Conservation (phyloP, 495 filamentous ascomycete genomes). For the Aspergillus carlsbadensis region DNA sequence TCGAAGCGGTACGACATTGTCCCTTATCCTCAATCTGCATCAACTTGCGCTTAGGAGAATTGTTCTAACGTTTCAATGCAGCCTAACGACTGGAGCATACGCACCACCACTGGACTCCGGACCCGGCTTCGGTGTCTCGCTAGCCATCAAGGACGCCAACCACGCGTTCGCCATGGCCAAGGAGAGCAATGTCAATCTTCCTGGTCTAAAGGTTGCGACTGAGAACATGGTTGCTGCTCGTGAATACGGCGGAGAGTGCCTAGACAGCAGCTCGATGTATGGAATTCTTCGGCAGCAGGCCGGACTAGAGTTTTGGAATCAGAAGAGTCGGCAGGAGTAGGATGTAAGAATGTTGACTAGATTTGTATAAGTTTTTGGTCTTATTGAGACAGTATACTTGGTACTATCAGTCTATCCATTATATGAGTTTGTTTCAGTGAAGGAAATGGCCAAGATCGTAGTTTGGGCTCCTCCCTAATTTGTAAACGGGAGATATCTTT, state of each 20-base stretch:
- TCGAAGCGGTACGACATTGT: slow-evolving; percentile 39
- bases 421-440: too few species aligned
- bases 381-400: too few species aligned
- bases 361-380: too few species aligned
- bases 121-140: slow-evolving; percentile 45
- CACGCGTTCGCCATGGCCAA: slow-evolving; percentile 40
- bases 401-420: too few species aligned
- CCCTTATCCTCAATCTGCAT: not conserved
- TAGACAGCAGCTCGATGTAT: slow-evolving; percentile 49
- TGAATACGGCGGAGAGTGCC: slow-evolving; percentile 41
- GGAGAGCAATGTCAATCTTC: slow-evolving; percentile 35
- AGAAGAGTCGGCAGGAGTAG: slow-evolving; percentile 38
- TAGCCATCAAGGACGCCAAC: slow-evolving; percentile 48
- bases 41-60: not conserved
- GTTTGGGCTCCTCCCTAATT: too few species aligned
- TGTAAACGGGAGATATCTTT: not conserved
- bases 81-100: slow-evolving; percentile 44
- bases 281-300: slow-evolving; percentile 43
- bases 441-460: too few species aligned
- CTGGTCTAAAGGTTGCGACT: slow-evolving; percentile 36
- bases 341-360: too few species aligned
- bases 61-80: slow-evolving; percentile 13
- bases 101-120: slow-evolving; percentile 41
- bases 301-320: slow-evolving; percentile 46
- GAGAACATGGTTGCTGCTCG: slow-evolving; percentile 44